These are phyloP conservation scores for Gentiana macrophylla DNA, from an alignment of 257 asterid species.

Conservation along the genomic window DNA sequence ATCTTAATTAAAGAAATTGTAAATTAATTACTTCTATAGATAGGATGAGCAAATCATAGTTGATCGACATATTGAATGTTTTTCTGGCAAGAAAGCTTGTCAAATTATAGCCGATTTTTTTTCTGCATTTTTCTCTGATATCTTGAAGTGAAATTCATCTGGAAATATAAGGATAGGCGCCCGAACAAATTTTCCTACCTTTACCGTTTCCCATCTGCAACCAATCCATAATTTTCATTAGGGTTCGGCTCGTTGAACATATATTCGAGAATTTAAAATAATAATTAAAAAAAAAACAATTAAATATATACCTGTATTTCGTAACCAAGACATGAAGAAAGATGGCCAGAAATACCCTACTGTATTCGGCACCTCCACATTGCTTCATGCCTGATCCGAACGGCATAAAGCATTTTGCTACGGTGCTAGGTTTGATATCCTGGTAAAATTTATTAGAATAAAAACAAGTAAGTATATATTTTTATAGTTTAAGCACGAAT, in stretches of 20 bases:
- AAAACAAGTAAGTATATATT: background rate
- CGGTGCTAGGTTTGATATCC: constrained; percentile 31
- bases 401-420: constrained; percentile 62
- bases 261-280: no score
- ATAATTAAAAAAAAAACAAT: no score
- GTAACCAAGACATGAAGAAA: constrained; percentile 69
- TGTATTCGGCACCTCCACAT: constrained; percentile 82
- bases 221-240: background rate
- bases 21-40: no score
- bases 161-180: no score
- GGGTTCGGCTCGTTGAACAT: no score
- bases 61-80: no score
- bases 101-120: no score
- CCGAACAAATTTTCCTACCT: constrained; percentile 50
- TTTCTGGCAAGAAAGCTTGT: no score
- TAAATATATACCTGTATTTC: constrained; percentile 35
- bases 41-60: no score
- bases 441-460: background rate
- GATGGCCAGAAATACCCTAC: constrained; percentile 55
- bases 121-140: no score
- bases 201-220: constrained; percentile 44
- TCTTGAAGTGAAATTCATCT: no score
- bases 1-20: no score
- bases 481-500: background rate
- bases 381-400: constrained; percentile 83